Conservation (phyloP, 2,329 filamentous ascomycete species). For the Trichoderma sp. region DNA sequence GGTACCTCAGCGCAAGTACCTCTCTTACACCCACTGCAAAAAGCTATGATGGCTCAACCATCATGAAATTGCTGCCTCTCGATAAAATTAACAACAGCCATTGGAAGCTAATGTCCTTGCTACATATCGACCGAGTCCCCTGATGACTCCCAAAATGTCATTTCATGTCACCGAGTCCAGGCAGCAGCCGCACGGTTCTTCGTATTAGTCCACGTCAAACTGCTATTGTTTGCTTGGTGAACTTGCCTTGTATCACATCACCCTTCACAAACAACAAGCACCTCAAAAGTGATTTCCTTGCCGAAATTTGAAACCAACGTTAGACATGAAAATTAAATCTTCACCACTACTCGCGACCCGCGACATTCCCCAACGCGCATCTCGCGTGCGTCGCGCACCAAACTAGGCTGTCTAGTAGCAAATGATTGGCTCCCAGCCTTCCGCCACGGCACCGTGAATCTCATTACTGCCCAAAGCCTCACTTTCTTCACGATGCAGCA, state of each 20-base stretch:
- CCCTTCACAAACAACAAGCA: background rate
- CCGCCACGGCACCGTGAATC: slow-evolving; percentile 6
- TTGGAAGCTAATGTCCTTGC: rapidly evolving
- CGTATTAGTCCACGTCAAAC: background rate
- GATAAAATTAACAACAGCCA: background rate
- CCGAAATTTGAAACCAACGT: background rate
- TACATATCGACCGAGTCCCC: background rate
- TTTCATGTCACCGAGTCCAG: background rate
- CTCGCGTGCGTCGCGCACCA: slow-evolving; percentile 13
- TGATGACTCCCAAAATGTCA: background rate
- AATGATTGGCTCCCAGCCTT: slow-evolving; percentile 9
- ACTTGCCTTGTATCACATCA: background rate
- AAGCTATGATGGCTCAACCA: background rate
- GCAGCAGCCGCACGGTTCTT: background rate
- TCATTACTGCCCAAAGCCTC: slow-evolving; percentile 13
- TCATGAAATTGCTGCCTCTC: background rate
- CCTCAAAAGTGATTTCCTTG: too few relatives aligned
- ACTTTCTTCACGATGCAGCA: background rate
- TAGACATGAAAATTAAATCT: background rate
- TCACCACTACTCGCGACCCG: background rate
- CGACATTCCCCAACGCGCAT: slow-evolving; percentile 11
- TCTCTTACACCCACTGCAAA: background rate
- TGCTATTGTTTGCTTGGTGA: background rate
- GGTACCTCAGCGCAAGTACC: background rate
- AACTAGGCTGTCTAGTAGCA: background rate